These are phyloP conservation scores for Saposhnikovia divaricata DNA, from an alignment of 129 eudicot species.

Conservation along the genomic window DNA sequence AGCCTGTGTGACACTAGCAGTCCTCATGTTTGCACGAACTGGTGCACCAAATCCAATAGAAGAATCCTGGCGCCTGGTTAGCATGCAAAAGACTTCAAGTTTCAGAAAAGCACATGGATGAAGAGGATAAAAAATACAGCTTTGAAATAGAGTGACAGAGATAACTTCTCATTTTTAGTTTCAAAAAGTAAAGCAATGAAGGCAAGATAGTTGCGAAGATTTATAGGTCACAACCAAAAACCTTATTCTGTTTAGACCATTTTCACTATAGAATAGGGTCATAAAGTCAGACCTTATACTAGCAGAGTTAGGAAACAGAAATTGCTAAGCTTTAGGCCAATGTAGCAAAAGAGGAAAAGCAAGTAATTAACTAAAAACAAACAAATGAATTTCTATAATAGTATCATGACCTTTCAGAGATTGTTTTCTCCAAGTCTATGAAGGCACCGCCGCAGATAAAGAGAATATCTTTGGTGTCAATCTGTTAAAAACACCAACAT, in stretches of 20 bases:
- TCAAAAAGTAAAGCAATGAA: not conserved
- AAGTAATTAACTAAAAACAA: not conserved
- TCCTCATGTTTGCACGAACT: conserved; percentile 95
- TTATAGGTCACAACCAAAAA: not conserved
- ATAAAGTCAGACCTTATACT: not conserved
- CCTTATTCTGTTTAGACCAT: not conserved
- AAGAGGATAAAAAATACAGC: not conserved
- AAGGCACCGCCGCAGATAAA: conserved; percentile 99
- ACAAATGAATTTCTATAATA: not conserved
- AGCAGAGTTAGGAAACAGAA: no score
- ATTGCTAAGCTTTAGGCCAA: not conserved
- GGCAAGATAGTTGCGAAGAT: not conserved
- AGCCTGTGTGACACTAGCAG: conserved; percentile 64
- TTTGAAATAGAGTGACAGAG: not conserved
- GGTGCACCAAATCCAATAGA: conserved; percentile 99
- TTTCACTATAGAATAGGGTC: not conserved
- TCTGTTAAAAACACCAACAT: conserved; percentile 32
- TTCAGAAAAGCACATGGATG: not conserved
- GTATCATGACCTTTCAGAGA: conserved; percentile 79
- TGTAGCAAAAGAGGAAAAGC: not conserved
- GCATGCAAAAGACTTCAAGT: not conserved
- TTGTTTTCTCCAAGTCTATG: conserved; percentile 91
- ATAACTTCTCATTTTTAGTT: not conserved
- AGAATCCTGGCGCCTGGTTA: conserved; percentile 84
- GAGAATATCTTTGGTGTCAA: conserved; percentile 93